A percentile compares a stretch with the other conserved stretches of the same genome.
phyloP scores from a whole-genome alignment of 2,329 filamentous ascomycete genomes.

The Aschersonia sp. region DNA sequence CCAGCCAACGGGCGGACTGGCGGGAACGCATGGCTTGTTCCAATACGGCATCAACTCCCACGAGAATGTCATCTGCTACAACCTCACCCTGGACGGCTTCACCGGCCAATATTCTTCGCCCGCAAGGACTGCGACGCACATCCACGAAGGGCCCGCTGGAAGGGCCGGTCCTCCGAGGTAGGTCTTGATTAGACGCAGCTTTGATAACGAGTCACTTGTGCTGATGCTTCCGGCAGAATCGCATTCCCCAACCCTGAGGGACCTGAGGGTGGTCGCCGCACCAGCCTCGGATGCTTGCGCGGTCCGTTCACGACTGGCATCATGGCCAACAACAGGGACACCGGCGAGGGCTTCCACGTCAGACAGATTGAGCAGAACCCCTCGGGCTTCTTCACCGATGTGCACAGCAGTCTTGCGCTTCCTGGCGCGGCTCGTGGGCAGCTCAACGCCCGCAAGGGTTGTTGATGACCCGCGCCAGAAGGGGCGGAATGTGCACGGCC shows the following conservation, averaged over 20 bases:
- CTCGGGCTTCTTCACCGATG: constrained; percentile 34
- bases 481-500: no score
- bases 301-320: constrained; percentile 21
- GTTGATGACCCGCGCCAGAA: neutral
- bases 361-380: constrained; percentile 35
- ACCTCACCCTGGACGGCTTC: constrained; percentile 35
- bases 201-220: neutral
- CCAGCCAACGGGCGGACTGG: constrained; percentile 21
- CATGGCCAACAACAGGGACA: constrained; percentile 12
- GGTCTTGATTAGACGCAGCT: neutral
- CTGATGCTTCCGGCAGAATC: constrained; percentile 13
- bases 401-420: constrained; percentile 31
- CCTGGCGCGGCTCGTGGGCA: constrained; percentile 39
- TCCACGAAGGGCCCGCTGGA: constrained; percentile 33
- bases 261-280: constrained; percentile 15
- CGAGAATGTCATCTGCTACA: constrained; percentile 28
- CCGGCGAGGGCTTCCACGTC: constrained; percentile 30
- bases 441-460: constrained; percentile 9
- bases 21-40: constrained; percentile 31
- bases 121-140: constrained; percentile 38
- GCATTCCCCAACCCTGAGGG: constrained; percentile 33
- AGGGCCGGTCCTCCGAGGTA: constrained; percentile 32
- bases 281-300: constrained; percentile 25
- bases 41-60: constrained; percentile 36
- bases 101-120: constrained; percentile 33